These are phyloP conservation scores for Trichophaea hybrida DNA, from an alignment of 2,329 filamentous ascomycete genomes.

Conservation along the genomic window DNA sequence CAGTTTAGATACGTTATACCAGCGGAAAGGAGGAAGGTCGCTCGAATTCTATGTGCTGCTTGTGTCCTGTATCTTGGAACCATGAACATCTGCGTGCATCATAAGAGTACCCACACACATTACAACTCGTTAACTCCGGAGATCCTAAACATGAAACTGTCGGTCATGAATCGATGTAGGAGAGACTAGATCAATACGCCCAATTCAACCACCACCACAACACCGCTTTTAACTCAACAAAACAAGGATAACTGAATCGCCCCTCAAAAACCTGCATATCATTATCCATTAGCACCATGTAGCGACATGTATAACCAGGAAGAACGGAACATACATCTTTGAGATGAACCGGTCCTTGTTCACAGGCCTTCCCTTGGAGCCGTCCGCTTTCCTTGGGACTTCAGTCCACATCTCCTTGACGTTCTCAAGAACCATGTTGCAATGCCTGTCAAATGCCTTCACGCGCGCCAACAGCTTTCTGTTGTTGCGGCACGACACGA, in stretches of 20 bases:
- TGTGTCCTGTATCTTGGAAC: neutral
- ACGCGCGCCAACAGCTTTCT: slow-evolving; percentile 92
- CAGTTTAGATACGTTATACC: too few relatives aligned
- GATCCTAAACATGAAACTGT: neutral
- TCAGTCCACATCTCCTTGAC: slow-evolving; percentile 99
- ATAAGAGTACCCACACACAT: neutral
- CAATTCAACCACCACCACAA: neutral
- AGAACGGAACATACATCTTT: slow-evolving; percentile 58
- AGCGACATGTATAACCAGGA: neutral
- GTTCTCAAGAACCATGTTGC: slow-evolving; percentile 97
- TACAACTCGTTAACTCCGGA: neutral
- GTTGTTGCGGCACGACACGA: slow-evolving; percentile 97
- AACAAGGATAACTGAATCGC: slow-evolving; percentile 78
- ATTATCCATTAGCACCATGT: slow-evolving; percentile 6
- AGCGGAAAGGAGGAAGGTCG: too few relatives aligned
- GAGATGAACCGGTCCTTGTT: slow-evolving; percentile 98
- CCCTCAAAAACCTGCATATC: slow-evolving; percentile 56
- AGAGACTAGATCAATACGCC: neutral
- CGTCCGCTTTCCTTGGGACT: slow-evolving; percentile 64
- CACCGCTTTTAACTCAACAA: slow-evolving; percentile 49
- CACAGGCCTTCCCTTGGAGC: slow-evolving; percentile 76
- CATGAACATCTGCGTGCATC: neutral
- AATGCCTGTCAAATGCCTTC: slow-evolving; percentile 96
- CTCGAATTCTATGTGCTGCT: too few relatives aligned
- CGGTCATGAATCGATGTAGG: neutral